These are phyloP conservation scores for Musa itinerans DNA, from an alignment of 176 grass and related monocot genomes.

Conservation along the genomic window DNA sequence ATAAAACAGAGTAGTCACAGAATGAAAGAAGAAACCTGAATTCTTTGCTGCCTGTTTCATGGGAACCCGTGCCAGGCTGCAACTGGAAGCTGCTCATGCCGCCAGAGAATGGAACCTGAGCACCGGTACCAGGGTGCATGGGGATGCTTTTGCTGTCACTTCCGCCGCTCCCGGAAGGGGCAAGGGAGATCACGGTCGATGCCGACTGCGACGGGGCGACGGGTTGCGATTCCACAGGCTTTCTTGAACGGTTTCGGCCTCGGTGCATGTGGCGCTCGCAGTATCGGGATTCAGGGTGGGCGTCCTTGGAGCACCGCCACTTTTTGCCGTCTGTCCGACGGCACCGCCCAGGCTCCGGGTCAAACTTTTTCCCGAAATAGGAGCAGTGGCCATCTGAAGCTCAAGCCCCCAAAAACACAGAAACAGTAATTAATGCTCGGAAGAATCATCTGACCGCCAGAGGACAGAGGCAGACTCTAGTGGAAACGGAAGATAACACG, in stretches of 20 bases:
- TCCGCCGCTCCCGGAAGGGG: background rate
- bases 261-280: conserved; percentile 98
- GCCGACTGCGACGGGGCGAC: conserved; percentile 26
- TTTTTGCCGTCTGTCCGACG: conserved; percentile 97
- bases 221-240: conserved; percentile 92
- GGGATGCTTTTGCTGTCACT: background rate
- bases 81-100: background rate
- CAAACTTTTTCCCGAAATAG: conserved; percentile 90
- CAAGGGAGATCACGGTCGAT: background rate
- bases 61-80: conserved; percentile 28
- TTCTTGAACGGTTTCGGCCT: conserved; percentile 97
- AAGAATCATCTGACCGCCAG: background rate
- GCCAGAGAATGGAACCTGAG: conserved; percentile 17
- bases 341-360: conserved; percentile 85
- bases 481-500: too few species aligned
- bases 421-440: background rate
- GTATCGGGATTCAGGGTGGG: conserved; percentile 84
- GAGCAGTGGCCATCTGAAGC: conserved; percentile 50
- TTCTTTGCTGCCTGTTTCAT: conserved; percentile 39
- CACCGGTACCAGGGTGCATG: conserved; percentile 6
- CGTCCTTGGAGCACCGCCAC: conserved; percentile 93
- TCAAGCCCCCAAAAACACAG: background rate
- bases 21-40: conserved; percentile 32
- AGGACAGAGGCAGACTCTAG: too few species aligned
- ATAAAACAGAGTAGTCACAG: conserved; percentile 3